Base-by-base conservation (phyloP, 2,329 filamentous ascomycete species). In the Phaeosphaeria sp. region DNA sequence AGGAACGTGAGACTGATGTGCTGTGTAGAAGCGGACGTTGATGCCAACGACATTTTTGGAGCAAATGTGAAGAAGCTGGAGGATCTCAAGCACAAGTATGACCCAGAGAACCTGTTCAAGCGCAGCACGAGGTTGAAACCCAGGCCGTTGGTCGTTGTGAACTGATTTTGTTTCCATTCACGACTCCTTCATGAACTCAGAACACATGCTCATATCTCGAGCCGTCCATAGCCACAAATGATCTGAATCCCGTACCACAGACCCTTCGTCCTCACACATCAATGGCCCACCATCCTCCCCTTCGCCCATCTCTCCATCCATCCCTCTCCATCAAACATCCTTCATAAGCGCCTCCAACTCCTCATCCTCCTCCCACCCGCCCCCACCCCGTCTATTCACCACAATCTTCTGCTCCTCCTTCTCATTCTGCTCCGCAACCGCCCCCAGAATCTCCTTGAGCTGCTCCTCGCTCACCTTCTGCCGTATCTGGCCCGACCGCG, bases 381-480 rank as follows among this genome's bases (percentile, higher is more conserved):
- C 91, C 2, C 86, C 91, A 79, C 94, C 96, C 73, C 93, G 85
- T 71, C 93, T 84, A 70, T 84, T 90, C 56, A 97, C 91, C 36
- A 96, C 91, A 77, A 97, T 95, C 82, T 92, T 95, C 61, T 65
- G 77, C 79, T 75, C 71, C 79, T 88, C 85, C 78, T 74, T 72
- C 79, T 89, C 85, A 66, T 87, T 90, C 74, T 81, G 79, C 73
- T 97, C 93, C 22, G 92, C 89, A 58, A 97, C 87, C 17, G 92
- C 92, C 62, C 88, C 91, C 63, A 99, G 80, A 56, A 99, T 84
- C 66, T 96, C 92, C 83, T 98, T 97, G 72, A 99, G 84, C 82
- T 98, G 93, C 49, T 89, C 88, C 79, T 99, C 95, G 1, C 91
- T 94, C 47, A 99, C 92, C 77, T 97, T 96, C 61, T 87, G 82